Base-by-base conservation (phyloP, 306 rosid genomes). In the Glycyrrhiza uralensis region DNA sequence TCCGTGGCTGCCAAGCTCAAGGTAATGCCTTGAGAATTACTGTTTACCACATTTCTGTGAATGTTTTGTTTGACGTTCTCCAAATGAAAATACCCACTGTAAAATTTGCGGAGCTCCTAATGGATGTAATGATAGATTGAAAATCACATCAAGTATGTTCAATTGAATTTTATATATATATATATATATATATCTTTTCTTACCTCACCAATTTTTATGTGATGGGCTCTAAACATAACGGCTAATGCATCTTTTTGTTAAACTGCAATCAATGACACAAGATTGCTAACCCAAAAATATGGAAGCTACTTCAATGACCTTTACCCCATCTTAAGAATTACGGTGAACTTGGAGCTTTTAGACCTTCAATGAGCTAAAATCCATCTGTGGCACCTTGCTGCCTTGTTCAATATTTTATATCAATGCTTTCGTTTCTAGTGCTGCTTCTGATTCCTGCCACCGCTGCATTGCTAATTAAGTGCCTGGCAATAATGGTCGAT, bases 21-120 rank as follows among this genome's bases (percentile, higher is more conserved):
- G 88, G 80, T 81, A 82, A 82, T 55, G 81, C 76, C 71, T 19
- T 58, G n/a, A n/a, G n/a, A n/a, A 44, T n/a, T 23, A 9, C 39
- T 22, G 45, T 59, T 59, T 32, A 32, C 4, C n/a, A n/a, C n/a
- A n/a, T n/a, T n/a, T n/a, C n/a, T 69, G 17, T 58, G 14, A 11
- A 5, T 33, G 9, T 26, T 54, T n/a, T 39, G 28, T 7, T 54
- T 38, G 0, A 23, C 54, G 24, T 39, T 24, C 26, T 55, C 18
- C 2, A 47, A 47, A 35, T 33, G 20, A 20, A 17, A 59, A 58
- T 58, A 10, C 24, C 19, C 8, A 12, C 11, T 51, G 3, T 18
- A 22, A 29, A 29, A 29, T 33, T 22, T 69, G 41, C 29, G 3
- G 15, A 52, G 55, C 12, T 18, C 13, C 1, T 32, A 19, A 65